Evolutionary conservation across 2,329 filamentous ascomycete genomes (phyloP), one percentile per base, ranked within the genome.

Genomic region (Fusarium sp.): DNA sequence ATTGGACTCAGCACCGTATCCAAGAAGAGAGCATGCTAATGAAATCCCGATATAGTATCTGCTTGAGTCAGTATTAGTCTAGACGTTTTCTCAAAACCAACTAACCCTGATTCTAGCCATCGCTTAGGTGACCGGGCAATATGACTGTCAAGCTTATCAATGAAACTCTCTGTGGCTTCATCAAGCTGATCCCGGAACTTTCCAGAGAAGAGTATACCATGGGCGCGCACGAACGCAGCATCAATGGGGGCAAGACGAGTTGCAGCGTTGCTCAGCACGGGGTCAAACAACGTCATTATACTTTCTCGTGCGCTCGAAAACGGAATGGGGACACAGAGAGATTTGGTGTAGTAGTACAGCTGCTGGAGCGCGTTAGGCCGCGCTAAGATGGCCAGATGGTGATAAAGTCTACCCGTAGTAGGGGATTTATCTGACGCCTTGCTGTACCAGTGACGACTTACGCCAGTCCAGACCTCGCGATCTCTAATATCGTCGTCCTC

Each of bases 381-480:
- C 0, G 92, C 90, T 0, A 95, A 77, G 25, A 95, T 94, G 0
- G 94, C 95, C 0, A 97, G 81, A 72, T 97, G 94, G 69, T 98
- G 94, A 60, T 97, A 96, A 0, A 98, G 82, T 0, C 94, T 84
- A 0, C 95, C 95, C 0, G 91, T 89, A 0, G 85, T 86, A 0
- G 94, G 93, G 0, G 88, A 88, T 27, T 89, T 90, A 69, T 97
- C 91, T 1, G 92, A 91, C 0, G 93, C 92, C 69, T 91, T 91
- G 4, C 87, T 89, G 69, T 96, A 97, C 96, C 95, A 98, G 40
- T 90, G 89, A 0, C 90, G 83, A 0, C 91, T 91, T 0, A 97
- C 92, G 0, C 86, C 85, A 0, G 91, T 92, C 95, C 95, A 98
- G 0, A 89, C 87, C 47, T 97, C 92, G 1, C 91, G 83, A 55